Evolutionary conservation across 1,284 basidiomycete genomes (phyloP).

Genomic region (Kalmanozyma brasiliensis): DNA sequence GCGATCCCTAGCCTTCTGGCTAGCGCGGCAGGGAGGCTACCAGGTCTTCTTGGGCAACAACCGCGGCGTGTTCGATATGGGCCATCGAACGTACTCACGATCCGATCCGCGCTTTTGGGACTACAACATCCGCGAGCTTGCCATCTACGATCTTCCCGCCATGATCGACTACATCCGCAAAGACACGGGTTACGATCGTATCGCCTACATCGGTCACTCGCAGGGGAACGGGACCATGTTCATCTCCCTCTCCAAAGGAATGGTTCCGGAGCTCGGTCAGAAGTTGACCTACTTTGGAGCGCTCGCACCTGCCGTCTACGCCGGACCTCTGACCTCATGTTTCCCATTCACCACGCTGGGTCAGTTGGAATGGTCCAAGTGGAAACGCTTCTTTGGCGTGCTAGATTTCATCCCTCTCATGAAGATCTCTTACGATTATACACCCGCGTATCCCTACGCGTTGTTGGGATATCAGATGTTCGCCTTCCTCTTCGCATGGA

Average conservation of each 20-base stretch:
- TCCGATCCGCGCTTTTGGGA: slow-evolving; percentile 75
- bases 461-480: slow-evolving; percentile 73
- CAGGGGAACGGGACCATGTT: slow-evolving; percentile 73
- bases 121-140: slow-evolving; percentile 75
- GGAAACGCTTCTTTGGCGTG: slow-evolving; percentile 74
- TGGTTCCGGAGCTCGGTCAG: slow-evolving; percentile 73
- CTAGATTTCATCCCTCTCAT: slow-evolving; percentile 76
- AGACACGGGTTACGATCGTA: slow-evolving; percentile 73
- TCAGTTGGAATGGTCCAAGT: slow-evolving; percentile 71
- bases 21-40: slow-evolving; percentile 72
- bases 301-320: slow-evolving; percentile 75
- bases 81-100: slow-evolving; percentile 71
- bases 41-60: slow-evolving; percentile 76
- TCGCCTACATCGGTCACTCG: slow-evolving; percentile 73
- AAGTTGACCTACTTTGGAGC: slow-evolving; percentile 74
- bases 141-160: slow-evolving; percentile 75
- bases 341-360: slow-evolving; percentile 71
- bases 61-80: slow-evolving; percentile 75
- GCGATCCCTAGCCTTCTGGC: slow-evolving; percentile 74
- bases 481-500: slow-evolving; percentile 74
- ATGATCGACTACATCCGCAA: slow-evolving; percentile 73
- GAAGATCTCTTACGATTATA: slow-evolving; percentile 73
- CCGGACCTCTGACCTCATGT: slow-evolving; percentile 73
- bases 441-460: slow-evolving; percentile 70
- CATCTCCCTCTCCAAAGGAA: slow-evolving; percentile 70